Base-by-base conservation (phyloP, 75 land plant genomes). In the Pinus albicaulis region DNA sequence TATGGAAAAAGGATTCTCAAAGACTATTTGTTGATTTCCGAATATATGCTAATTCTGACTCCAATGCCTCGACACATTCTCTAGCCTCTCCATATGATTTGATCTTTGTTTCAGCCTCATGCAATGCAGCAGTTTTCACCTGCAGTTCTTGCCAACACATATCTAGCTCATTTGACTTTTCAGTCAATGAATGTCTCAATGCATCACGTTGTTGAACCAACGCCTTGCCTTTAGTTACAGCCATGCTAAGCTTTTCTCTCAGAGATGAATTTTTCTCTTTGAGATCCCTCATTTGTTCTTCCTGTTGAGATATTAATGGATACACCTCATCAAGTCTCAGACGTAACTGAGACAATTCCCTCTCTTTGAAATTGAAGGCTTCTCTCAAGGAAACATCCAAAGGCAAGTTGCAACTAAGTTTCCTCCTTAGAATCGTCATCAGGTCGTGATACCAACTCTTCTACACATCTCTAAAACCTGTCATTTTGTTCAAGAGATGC, bases 191-290 rank as follows among this genome's bases (percentile, higher is more conserved):
- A 77, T 92, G 93, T 78, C 89, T 98, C 59, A 98, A 84, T 73
- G 68, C 73, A 63, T 98, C 98, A 44, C 99, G 86, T 81, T 98
- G 99, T 31, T 88, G 85, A 74, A 87, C 80, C 57, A 94, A 68
- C 16, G 91, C 92, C 83, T 98, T 98, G 6, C 99, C 99, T 82
- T 91, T 98, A 12, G 89, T 84, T 53, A 98, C 93, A 77, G 95
- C 99, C 44, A 95, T 83, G 74, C 93, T 85, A 23, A 98, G 90
- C 84, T 95, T 98, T 78, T 95, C 98, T 77, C 90, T 86, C n/a
- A 92, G 80, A 64, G 89, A 83, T 53, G 85, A 75, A 6, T 89
- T 80, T 75, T 84, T 88, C 85, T 89, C 87, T 65, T 80, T 78
- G 16, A 88, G 76, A 72, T 60, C 22, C 52, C 72, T 31, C 10